Conservation (phyloP, 257 asterid species). For the Ilex aquifolium region DNA sequence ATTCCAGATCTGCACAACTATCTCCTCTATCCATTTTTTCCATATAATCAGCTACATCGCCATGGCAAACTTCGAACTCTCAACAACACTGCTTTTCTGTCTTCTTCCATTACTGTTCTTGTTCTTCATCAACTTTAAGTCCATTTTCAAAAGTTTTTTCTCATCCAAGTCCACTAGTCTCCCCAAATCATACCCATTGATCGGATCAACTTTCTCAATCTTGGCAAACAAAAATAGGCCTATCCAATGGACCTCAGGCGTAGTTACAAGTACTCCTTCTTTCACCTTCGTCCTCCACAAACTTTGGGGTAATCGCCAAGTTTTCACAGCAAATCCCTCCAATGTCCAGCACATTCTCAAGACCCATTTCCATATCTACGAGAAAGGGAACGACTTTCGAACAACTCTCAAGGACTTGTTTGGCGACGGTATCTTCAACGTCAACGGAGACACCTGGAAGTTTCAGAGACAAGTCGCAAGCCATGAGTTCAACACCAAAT, state of each 20-base stretch:
- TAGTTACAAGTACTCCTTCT: too few species aligned
- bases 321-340: too few species aligned
- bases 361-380: too few species aligned
- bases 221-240: conserved; percentile 11
- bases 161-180: not conserved
- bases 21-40: too few species aligned
- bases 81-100: too few species aligned
- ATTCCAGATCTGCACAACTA: too few species aligned
- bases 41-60: too few species aligned
- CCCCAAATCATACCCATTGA: conserved; percentile 35
- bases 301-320: too few species aligned
- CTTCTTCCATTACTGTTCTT: conserved; percentile 18
- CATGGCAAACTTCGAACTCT: too few species aligned
- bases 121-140: conserved; percentile 11
- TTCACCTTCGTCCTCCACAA: too few species aligned
- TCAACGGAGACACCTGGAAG: conserved; percentile 38
- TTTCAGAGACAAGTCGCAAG: conserved; percentile 37
- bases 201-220: conserved; percentile 28
- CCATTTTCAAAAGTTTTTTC: not conserved
- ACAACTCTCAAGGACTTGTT: conserved; percentile 17
- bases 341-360: too few species aligned
- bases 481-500: conserved; percentile 41
- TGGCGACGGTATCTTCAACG: conserved; percentile 39
- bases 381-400: conserved; percentile 20
- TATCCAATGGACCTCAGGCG: conserved; percentile 35